Conservation (phyloP, 2,329 filamentous ascomycete genomes). For the Fusarium euwallaceae region DNA sequence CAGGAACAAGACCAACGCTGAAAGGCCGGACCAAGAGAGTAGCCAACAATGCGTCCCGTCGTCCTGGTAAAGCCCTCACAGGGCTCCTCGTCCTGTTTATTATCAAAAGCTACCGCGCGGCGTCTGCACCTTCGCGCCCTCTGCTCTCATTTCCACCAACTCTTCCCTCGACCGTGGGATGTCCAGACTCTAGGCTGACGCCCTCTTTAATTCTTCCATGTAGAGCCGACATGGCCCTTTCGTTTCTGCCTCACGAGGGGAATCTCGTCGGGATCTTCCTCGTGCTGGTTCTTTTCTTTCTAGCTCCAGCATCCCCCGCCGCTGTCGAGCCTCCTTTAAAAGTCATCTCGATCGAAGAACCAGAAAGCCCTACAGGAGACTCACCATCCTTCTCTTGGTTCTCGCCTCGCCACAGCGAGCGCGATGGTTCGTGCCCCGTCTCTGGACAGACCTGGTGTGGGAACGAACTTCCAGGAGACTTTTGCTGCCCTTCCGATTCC, state of each 20-base stretch:
- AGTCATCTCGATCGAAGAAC: constrained; percentile 29
- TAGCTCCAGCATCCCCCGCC: constrained; percentile 27
- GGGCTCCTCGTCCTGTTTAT: constrained; percentile 35
- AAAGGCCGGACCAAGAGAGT: constrained; percentile 18
- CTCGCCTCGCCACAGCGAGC: constrained; percentile 23
- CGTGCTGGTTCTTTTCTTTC: constrained; percentile 38
- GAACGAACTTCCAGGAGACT: constrained; percentile 32
- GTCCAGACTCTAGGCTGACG: constrained; percentile 13
- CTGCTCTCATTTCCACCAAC: constrained; percentile 24
- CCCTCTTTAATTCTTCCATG: constrained; percentile 30
- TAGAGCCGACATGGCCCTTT: constrained; percentile 41
- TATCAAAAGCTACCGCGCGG: constrained; percentile 36
- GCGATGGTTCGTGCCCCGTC: constrained; percentile 37
- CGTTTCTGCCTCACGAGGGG: constrained; percentile 34
- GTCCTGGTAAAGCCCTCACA: constrained; percentile 15
- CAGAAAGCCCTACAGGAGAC: constrained; percentile 12
- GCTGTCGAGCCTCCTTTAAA: constrained; percentile 33
- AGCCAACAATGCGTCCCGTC: constrained; percentile 32
- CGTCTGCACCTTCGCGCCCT: constrained; percentile 32
- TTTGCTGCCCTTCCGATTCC: constrained; percentile 39
- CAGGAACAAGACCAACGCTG: constrained; percentile 40
- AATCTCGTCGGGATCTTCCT: constrained; percentile 35
- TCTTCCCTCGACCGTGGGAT: constrained; percentile 17
- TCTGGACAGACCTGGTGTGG: constrained; percentile 38
- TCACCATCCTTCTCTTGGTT: constrained; percentile 16